Evolutionary conservation across 208 protist genomes (phyloP).

Genomic region (Crithidia mellificae): DNA sequence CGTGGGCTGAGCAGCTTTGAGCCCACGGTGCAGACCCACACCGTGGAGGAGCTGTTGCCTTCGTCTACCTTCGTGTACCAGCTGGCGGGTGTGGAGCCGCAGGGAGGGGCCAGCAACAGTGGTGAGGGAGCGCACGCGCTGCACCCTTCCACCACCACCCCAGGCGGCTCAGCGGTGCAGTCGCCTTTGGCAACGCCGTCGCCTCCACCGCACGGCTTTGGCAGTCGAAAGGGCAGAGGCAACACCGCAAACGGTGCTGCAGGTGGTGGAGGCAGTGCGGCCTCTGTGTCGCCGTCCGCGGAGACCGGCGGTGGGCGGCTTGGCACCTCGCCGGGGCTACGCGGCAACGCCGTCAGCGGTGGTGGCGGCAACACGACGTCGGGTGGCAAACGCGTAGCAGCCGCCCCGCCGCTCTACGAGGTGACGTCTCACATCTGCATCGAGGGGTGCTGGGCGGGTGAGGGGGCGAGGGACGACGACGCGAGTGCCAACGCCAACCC

Average conservation of each 20-base stretch:
- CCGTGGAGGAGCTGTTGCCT: conserved; percentile 29
- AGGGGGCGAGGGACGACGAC: neutral
- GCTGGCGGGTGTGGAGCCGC: conserved; percentile 12
- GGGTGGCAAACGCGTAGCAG: conserved; percentile 11
- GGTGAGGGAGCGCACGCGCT: neutral
- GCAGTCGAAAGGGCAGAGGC: conserved; percentile 1
- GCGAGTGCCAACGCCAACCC: too few species aligned
- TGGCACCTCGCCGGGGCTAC: neutral
- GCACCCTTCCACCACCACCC: neutral
- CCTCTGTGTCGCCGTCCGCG: too few species aligned
- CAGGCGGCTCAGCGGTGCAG: neutral
- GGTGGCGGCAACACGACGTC: neutral
- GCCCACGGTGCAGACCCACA: conserved; percentile 30
- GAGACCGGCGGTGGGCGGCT: conserved; percentile 3
- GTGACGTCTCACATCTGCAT: conserved; percentile 29
- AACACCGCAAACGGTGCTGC: neutral
- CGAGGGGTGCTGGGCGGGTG: conserved; percentile 28
- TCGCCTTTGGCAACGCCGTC: neutral
- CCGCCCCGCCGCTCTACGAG: conserved; percentile 22
- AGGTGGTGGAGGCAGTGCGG: neutral
- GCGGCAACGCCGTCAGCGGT: conserved; percentile 3
- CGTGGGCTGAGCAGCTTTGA: conserved; percentile 40
- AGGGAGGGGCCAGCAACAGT: too few species aligned
- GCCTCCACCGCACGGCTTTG: neutral
- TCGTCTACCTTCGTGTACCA: conserved; percentile 20